These are phyloP conservation scores for Vitis vinifera DNA, from an alignment of 164 flowering plant species.

Conservation along the genomic window DNA sequence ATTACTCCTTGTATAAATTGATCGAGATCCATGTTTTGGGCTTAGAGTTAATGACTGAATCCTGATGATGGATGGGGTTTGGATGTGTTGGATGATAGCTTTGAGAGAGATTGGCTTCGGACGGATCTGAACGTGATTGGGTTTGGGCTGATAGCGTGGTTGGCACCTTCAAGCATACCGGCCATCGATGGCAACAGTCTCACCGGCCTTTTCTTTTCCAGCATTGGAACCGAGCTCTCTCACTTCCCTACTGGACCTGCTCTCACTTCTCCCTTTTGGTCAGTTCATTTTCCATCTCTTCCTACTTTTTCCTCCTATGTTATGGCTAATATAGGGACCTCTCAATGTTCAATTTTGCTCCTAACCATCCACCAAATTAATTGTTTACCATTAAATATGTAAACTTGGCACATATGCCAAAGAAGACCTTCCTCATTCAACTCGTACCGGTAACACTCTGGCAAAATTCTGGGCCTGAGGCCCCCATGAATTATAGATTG, in stretches of 20 bases:
- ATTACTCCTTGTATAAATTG: neutral
- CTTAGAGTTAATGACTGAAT: neutral
- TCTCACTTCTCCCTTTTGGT: conserved; percentile 83
- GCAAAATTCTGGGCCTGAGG: no score
- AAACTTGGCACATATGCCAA: no score
- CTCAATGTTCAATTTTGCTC: no score
- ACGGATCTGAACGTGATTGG: conserved; percentile 85
- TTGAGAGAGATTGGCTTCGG: conserved; percentile 81
- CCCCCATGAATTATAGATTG: no score
- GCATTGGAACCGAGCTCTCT: conserved; percentile 85
- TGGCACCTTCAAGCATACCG: conserved; percentile 91
- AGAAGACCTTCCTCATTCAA: no score
- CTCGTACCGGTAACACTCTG: no score
- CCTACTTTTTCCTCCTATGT: no score
- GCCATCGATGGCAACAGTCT: conserved; percentile 80
- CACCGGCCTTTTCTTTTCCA: conserved; percentile 87
- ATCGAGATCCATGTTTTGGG: no score
- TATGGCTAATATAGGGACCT: no score
- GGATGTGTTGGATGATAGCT: conserved; percentile 35
- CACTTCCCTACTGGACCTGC: conserved; percentile 91
- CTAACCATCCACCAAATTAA: no score
- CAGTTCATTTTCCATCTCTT: conserved; percentile 2
- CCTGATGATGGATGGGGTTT: neutral
- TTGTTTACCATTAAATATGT: no score
- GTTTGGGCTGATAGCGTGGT: conserved; percentile 94